Evolutionary conservation across 208 protist genomes (phyloP).

Genomic region (Giardia duodenalis): DNA sequence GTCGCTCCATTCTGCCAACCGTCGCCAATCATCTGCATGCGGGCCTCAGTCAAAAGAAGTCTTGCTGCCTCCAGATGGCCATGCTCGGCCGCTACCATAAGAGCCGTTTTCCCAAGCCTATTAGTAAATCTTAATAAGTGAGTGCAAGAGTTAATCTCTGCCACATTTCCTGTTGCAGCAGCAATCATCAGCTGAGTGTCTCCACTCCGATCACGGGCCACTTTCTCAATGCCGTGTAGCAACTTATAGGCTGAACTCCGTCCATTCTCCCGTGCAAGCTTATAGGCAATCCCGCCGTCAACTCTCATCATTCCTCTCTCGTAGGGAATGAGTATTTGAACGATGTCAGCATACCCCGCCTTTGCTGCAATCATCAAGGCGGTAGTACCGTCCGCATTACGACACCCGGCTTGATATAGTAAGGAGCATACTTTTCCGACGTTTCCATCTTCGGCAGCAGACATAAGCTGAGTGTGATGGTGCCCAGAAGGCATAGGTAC

Average conservation of each 20-base stretch:
- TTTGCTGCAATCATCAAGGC: neutral
- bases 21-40: neutral
- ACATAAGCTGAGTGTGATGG: neutral
- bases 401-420: neutral
- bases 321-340: neutral
- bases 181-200: neutral
- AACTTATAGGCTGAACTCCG: neutral
- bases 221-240: neutral
- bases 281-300: neutral
- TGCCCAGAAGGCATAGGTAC: neutral
- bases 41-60: neutral
- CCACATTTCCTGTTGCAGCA: neutral
- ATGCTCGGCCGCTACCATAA: neutral
- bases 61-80: neutral
- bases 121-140: neutral
- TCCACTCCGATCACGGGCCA: neutral
- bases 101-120: neutral
- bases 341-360: neutral
- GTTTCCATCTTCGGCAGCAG: neutral
- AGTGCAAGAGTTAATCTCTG: neutral
- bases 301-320: neutral
- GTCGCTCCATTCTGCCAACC: neutral
- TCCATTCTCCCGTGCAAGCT: neutral
- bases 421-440: neutral
- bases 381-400: neutral